A percentile compares a stretch with the other conserved stretches of the same genome.
These are phyloP conservation scores for Pseudogymnoascus sp. DNA, from an alignment of 2,329 filamentous ascomycete genomes.

Conservation along the genomic window DNA sequence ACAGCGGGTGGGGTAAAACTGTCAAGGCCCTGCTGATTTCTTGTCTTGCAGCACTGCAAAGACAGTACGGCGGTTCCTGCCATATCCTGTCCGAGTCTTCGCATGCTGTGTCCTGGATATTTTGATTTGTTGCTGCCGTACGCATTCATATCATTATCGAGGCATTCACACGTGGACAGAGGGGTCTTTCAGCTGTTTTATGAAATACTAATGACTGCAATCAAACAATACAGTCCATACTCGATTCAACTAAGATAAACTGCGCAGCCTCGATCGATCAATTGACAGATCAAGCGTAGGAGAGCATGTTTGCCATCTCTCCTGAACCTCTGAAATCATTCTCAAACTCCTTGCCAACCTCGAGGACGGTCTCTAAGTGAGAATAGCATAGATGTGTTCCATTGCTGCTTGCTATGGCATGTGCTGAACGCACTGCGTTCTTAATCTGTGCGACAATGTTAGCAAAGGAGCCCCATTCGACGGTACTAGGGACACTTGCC, in stretches of 20 bases:
- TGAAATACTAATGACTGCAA: background rate
- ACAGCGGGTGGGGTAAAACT: too few species aligned
- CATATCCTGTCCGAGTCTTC: too few species aligned
- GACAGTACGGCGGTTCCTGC: too few species aligned
- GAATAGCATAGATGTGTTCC: background rate
- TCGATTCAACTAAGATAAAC: too few species aligned
- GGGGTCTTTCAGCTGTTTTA: background rate
- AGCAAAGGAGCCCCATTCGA: background rate
- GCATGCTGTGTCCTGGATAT: too few species aligned
- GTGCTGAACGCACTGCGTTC: conserved; percentile 6
- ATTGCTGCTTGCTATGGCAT: conserved; percentile 5
- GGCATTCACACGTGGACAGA: background rate
- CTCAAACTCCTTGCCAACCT: conserved; percentile 6
- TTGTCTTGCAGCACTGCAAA: too few species aligned
- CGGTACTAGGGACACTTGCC: background rate
- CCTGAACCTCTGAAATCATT: conserved; percentile 1
- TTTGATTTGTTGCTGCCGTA: too few species aligned
- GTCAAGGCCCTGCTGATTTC: too few species aligned
- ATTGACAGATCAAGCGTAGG: background rate
- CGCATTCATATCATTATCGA: too few species aligned
- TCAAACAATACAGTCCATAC: background rate
- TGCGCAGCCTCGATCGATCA: background rate
- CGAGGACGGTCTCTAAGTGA: conserved; percentile 5
- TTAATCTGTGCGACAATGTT: background rate
- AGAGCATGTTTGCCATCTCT: background rate